phyloP scores from a whole-genome alignment of 305 asterid species.

The Ilex paraguariensis region DNA sequence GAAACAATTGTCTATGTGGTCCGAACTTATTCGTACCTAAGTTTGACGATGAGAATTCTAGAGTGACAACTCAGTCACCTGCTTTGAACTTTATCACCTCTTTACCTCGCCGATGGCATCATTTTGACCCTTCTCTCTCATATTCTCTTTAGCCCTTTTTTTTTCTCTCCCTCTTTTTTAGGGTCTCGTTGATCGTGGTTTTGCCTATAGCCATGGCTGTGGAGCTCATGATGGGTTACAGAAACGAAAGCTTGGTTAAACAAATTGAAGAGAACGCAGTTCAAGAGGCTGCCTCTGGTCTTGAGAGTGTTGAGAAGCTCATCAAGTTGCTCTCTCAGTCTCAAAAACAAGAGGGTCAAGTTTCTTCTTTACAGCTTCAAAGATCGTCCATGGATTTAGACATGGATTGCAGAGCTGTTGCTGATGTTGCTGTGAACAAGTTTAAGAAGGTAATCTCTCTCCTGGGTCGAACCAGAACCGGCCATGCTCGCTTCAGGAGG shows the following conservation, averaged over 20 bases:
- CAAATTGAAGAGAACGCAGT: constrained; percentile 41
- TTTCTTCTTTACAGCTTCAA: background rate
- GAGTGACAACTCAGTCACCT: constrained; percentile 64
- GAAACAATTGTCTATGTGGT: constrained; percentile 12
- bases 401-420: background rate
- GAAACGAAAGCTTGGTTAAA: constrained; percentile 25
- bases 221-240: constrained; percentile 62
- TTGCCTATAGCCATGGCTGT: constrained; percentile 59
- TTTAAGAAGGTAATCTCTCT: constrained; percentile 1
- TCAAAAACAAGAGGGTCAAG: background rate
- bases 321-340: background rate
- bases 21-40: constrained; percentile 65
- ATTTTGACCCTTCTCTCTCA: constrained; percentile 18
- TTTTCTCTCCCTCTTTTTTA: background rate
- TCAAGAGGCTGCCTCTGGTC: constrained; percentile 46
- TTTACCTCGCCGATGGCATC: constrained; percentile 29
- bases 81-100: constrained; percentile 52
- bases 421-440: background rate
- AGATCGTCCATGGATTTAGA: background rate
- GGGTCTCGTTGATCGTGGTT: background rate
- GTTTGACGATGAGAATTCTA: constrained; percentile 51
- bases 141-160: constrained; percentile 2
- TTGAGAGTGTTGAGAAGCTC: background rate
- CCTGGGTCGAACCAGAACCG: constrained; percentile 6
- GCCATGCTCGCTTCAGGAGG: constrained; percentile 16